Evolutionary conservation across 306 rosid genomes (phyloP), one percentile per base, ranked within the genome.

Genomic region (Pyrus pyrifolia): DNA sequence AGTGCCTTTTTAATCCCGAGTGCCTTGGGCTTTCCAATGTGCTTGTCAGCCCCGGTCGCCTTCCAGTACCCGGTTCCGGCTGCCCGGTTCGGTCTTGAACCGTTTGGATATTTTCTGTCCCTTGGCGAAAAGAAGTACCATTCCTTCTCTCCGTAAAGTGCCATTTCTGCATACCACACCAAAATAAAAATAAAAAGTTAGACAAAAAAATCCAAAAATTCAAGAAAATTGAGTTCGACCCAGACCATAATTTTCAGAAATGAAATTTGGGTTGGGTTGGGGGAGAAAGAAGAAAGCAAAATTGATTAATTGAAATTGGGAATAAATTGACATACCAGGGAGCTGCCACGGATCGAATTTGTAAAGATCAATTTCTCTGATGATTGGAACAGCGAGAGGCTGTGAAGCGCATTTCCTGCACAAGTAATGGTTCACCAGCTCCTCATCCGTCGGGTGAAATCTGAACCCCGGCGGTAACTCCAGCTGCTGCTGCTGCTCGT

Each of bases 51-150:
- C 10, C 98, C 98, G 15, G 98, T 95, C 3, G 98, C 98, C 70
- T 95, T 95, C 97, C 98, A 95, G 22, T 92, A 92, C 11, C 98
- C 98, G 55, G 80, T 77, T 57, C 97, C 96, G 0, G 98, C 97
- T 5, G 99, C 96, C 68, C 97, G 85, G 84, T 95, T 95, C 29
- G 99, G 99, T 22, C 99, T 78, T 1, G 99, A 95, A 19, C 99
- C 99, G 83, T 95, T 95, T 0, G 99, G 99, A 60, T 95, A 95
- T 64, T 95, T 95, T 31, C 97, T 59, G 52, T 95, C 99, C 72
- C 99, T 77, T 0, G 99, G 99, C 18, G 99, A 89, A 75, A 95
- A 95, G 75, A 95, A 95, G 67, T 95, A 95, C 99, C 99, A 95
- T 57, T 95, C 99, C 55, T 95, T 95, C 68, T 95, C 99, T 10